Percentiles rank a stretch among this genome's conserved stretches.
Conservation (phyloP, 257 asterid genomes). For the Nicotiana tabacum region DNA sequence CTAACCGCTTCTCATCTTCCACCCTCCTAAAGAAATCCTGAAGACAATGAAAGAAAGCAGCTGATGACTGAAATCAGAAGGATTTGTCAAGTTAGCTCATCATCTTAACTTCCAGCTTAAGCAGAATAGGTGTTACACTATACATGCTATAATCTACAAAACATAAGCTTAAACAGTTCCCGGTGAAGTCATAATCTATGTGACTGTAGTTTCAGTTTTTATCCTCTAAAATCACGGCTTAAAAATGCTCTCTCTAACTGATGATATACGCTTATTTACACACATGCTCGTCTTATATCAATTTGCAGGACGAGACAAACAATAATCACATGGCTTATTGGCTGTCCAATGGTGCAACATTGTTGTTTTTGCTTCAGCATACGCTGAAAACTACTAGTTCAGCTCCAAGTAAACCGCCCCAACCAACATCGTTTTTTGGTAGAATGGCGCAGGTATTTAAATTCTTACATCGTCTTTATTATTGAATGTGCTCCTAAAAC, state of each 20-base stretch:
- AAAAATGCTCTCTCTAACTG: not conserved
- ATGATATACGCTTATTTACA: not conserved
- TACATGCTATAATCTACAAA: not conserved
- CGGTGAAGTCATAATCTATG: not conserved
- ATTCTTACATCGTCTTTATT: conserved; percentile 8
- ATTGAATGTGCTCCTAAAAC: not conserved
- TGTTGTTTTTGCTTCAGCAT: conserved; percentile 66
- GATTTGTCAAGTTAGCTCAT: not conserved
- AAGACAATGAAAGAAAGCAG: not conserved
- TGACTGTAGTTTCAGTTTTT: not conserved
- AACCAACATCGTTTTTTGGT: conserved; percentile 72
- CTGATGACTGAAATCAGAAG: not conserved
- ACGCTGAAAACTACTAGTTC: conserved; percentile 46
- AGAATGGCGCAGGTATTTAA: conserved; percentile 60
- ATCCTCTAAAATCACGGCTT: not conserved
- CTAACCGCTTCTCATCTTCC: not conserved
- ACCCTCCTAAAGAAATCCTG: not conserved
- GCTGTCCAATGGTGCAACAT: conserved; percentile 75
- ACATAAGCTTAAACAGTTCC: not conserved
- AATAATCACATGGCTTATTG: conserved; percentile 64
- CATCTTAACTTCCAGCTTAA: not conserved
- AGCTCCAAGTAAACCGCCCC: conserved; percentile 51
- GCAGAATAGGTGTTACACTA: not conserved
- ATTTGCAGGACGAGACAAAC: conserved; percentile 60
- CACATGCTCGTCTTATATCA: not conserved